Conservation (phyloP, 2,329 filamentous ascomycete genomes). For the Diplodia corticola region DNA sequence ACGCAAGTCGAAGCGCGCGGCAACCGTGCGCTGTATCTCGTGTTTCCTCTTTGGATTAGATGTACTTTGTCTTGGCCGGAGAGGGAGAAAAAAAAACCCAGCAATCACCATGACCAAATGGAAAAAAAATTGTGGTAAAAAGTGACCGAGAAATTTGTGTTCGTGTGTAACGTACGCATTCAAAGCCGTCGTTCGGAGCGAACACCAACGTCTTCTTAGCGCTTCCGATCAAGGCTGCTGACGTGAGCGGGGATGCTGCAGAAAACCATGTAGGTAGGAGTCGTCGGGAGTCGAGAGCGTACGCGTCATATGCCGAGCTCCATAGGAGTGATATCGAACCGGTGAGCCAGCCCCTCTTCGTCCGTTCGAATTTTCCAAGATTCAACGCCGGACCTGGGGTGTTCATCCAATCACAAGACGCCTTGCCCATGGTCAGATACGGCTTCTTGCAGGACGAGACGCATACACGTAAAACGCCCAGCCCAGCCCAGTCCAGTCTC, state of each 20-base stretch:
- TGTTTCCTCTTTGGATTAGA: not conserved
- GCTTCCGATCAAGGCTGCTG: too few relatives aligned
- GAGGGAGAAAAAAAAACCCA: not conserved
- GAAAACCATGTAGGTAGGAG: not conserved
- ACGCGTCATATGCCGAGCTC: not conserved
- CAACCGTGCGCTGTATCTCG: not conserved
- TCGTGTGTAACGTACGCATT: not conserved
- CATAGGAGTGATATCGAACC: not conserved
- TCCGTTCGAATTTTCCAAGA: not conserved
- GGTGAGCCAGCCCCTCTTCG: too few relatives aligned
- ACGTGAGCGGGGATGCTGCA: too few relatives aligned
- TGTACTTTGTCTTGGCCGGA: not conserved
- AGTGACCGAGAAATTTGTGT: not conserved
- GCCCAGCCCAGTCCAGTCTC: not conserved
- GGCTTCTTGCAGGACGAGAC: not conserved
- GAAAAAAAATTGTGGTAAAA: not conserved
- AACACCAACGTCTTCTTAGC: too few relatives aligned
- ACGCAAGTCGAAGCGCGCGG: not conserved
- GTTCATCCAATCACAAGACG: not conserved
- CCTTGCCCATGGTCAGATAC: not conserved
- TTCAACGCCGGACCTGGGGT: not conserved
- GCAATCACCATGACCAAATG: not conserved
- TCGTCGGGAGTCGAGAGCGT: not conserved
- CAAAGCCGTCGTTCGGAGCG: not conserved
- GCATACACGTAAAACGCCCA: not conserved